Evolutionary conservation across 2,329 filamentous ascomycete genomes (phyloP).

Genomic region (Penicillium sumatraense): DNA sequence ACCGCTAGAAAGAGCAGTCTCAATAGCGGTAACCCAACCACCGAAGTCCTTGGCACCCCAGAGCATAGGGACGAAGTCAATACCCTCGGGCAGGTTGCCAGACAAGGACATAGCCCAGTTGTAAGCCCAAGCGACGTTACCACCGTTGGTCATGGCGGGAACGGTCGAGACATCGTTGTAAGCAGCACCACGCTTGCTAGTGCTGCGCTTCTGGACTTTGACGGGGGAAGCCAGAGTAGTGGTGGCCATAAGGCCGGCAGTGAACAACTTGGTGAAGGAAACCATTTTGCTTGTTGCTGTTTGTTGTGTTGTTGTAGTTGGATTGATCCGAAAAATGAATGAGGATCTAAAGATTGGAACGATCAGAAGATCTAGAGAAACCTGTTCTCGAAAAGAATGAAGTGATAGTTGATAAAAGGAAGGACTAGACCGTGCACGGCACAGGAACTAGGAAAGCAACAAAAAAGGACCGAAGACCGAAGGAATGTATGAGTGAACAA

Average conservation of each 20-base stretch:
- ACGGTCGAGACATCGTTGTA: conserved; percentile 49
- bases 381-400: conserved; percentile 33
- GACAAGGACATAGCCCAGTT: conserved; percentile 46
- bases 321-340: conserved; percentile 15
- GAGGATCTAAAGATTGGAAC: conserved; percentile 14
- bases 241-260: conserved; percentile 40
- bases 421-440: conserved; percentile 37
- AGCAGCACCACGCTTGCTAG: conserved; percentile 37
- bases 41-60: conserved; percentile 46
- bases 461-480: conserved; percentile 19
- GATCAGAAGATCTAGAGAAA: conserved; percentile 20
- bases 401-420: conserved; percentile 21
- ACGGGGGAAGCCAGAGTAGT: conserved; percentile 39
- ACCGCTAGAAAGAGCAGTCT: conserved; percentile 37
- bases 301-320: conserved; percentile 11
- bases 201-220: conserved; percentile 25
- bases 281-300: conserved; percentile 40
- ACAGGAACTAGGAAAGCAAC: conserved; percentile 28
- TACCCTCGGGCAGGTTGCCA: conserved; percentile 35
- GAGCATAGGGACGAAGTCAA: conserved; percentile 53
- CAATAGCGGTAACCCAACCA: conserved; percentile 41
- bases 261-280: conserved; percentile 40
- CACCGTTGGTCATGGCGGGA: conserved; percentile 34
- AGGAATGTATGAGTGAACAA: conserved; percentile 15
- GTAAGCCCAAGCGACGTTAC: conserved; percentile 48